Evolutionary conservation across 805 yeast genomes (phyloP), one percentile per base, ranked within the genome.

Genomic region (Barnettozyma salicaria): DNA sequence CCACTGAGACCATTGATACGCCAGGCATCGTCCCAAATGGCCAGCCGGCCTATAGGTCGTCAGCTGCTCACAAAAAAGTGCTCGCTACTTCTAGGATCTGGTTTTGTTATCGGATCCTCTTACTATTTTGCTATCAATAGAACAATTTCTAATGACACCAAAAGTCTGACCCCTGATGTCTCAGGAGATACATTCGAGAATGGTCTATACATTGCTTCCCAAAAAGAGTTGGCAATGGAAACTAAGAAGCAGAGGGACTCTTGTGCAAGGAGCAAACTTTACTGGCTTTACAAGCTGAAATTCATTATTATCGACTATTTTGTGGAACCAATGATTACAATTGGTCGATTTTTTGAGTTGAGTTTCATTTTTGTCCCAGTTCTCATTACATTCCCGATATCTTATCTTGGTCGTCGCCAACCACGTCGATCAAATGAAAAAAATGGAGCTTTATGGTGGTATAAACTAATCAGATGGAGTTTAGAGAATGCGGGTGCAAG

Each of bases 401-500:
- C 67, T 2, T 50, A 58, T 30, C 45, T 73, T 30, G 50, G 47
- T 2, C 38, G 43, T 12, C 36, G 52, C 5, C 37, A 42, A 19
- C 28, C 40, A 2, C 30, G 30, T 7, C 45, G 48, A 18, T 45
- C 49, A 6, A 63, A 64, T 31, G 76, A 71, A 16, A 67, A 80
- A 23, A 53, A 69, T 4, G 96, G 96, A 0, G 73, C 84, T 2
- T 49, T 70, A 14, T 27, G 76, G 16, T 90, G 97, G 96, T 89
- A 73, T 59, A 60, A 61, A 36, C 60, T 76, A 32, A 61, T 90
- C 16, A 68, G 86, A 33, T 59, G 72, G 55, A 64, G 81, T 1
- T 75, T 92, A 40, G 96, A 90, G 58, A 44, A 65, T 13, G 96
- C 96, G 0, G 98, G 98, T 1, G 95, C 97, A 3, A 81, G 96